Evolutionary conservation across 2,329 filamentous ascomycete genomes (phyloP), one percentile per base, ranked within the genome.

Genomic region (Colletotrichum sp.): DNA sequence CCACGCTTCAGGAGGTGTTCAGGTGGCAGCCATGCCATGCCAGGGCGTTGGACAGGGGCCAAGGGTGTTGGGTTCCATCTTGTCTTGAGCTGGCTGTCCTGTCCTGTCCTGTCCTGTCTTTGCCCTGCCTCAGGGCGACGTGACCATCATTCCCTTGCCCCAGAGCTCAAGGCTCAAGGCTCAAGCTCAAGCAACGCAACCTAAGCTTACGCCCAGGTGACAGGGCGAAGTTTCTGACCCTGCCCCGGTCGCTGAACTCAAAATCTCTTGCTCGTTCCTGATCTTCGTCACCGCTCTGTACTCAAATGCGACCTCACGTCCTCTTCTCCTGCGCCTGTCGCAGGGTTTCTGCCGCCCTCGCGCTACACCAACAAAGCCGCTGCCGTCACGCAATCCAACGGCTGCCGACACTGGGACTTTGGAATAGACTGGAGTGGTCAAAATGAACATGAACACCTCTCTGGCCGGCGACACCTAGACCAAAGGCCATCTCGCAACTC

Each of bases 241-340:
- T 65, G 60, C 49, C 74, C 74, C 34, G 15, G 70, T 73, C 63
- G 62, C 63, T 24, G 70, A 76, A 76, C 64, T 69, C 65, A 68
- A 76, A 69, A 63, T 67, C 39, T 55, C 34, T 69, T 34, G 10
- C 36, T 24, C n/a, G 44, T 66, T 68, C 64, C 49, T 73, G 70
- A 57, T 72, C 70, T 65, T 68, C 49, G 70, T 68, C 70, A 68
- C 57, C 26, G 34, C 63, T 24, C n/a, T 60, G 26, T 49, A 76
- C 70, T 59, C 72, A 76, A 73, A 73, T 73, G 34, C 59, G 59
- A 76, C 73, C 57, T 76, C 74, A 68, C 70, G 57, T 64, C 64
- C 39, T 64, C 52, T 49, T 34, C 30, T 34, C 26, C 39, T 30
- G 55, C 30, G 36, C 16, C 36, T 16, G 28, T 39, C 62, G n/a